A percentile compares a stretch with the other conserved stretches of the same genome.
Conservation (phyloP, 768 basidiomycete genomes). For the Postia placenta region DNA sequence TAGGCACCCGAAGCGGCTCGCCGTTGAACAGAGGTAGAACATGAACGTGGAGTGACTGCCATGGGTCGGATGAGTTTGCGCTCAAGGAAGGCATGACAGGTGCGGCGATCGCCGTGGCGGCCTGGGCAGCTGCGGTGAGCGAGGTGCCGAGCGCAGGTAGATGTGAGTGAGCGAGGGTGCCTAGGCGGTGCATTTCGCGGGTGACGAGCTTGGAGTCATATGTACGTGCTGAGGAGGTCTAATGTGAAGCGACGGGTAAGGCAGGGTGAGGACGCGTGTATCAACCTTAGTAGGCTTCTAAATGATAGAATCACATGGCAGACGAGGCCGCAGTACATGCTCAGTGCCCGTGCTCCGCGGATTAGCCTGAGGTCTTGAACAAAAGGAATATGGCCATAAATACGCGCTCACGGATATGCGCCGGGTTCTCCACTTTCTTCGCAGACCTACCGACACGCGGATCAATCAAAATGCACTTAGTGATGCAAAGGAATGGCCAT, state of each 20-base stretch:
- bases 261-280: background rate
- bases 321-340: background rate
- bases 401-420: background rate
- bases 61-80: conserved; percentile 50
- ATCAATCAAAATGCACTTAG: too few species aligned
- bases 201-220: conserved; percentile 78
- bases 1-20: conserved; percentile 76
- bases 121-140: conserved; percentile 43
- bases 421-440: too few species aligned
- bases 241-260: background rate
- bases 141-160: conserved; percentile 49
- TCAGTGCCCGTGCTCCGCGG: background rate
- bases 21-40: conserved; percentile 91
- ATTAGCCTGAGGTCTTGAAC: too few species aligned
- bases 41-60: conserved; percentile 80
- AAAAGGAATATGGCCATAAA: too few species aligned
- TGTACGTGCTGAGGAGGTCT: conserved; percentile 35
- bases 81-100: conserved; percentile 9
- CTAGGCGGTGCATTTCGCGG: conserved; percentile 82
- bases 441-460: too few species aligned
- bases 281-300: background rate
- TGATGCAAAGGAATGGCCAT: too few species aligned
- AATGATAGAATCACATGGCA: conserved; percentile 3
- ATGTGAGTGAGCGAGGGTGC: conserved; percentile 49
- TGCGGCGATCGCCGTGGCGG: conserved; percentile 30